A percentile compares a stretch with the other conserved stretches of the same genome.
phyloP scores from a whole-genome alignment of 805 yeast genomes.

The Saccharomycopsis capsularis region DNA sequence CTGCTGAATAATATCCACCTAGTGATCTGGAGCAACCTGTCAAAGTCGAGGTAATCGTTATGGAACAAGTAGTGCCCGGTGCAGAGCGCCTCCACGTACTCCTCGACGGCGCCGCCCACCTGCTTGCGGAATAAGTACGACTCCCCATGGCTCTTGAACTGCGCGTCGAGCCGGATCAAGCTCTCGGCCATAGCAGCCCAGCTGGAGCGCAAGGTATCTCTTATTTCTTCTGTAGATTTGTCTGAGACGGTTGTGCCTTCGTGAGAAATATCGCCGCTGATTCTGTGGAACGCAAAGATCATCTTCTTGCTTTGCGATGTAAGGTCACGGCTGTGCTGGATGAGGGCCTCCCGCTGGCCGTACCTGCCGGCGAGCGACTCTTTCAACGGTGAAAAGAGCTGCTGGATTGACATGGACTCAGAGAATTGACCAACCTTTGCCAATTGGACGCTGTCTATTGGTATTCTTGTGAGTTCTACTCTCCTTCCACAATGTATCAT shows the following conservation, averaged over 20 bases:
- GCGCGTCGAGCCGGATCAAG: background rate
- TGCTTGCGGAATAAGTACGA: background rate
- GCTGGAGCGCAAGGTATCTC: background rate
- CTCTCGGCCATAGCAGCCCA: background rate
- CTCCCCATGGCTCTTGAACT: background rate
- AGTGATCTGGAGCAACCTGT: background rate
- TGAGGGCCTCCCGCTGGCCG: slow-evolving; percentile 24
- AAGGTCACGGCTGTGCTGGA: slow-evolving; percentile 33
- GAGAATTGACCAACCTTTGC: no score
- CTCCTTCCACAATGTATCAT: no score
- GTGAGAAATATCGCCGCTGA: slow-evolving; percentile 25
- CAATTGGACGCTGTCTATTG: no score
- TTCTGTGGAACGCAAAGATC: slow-evolving; percentile 26
- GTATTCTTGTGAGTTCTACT: no score
- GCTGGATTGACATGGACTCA: no score
- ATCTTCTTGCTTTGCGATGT: slow-evolving; percentile 35
- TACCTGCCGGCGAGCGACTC: no score
- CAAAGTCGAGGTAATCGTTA: background rate
- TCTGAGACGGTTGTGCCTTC: slow-evolving; percentile 24
- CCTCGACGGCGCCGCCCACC: background rate
- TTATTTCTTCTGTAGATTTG: background rate
- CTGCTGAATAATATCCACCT: background rate
- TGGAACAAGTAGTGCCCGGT: background rate
- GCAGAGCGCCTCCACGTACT: background rate
- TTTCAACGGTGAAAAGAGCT: no score